These are phyloP conservation scores for Musa beccarii DNA, from an alignment of 176 grass and related monocot species.

Conservation along the genomic window DNA sequence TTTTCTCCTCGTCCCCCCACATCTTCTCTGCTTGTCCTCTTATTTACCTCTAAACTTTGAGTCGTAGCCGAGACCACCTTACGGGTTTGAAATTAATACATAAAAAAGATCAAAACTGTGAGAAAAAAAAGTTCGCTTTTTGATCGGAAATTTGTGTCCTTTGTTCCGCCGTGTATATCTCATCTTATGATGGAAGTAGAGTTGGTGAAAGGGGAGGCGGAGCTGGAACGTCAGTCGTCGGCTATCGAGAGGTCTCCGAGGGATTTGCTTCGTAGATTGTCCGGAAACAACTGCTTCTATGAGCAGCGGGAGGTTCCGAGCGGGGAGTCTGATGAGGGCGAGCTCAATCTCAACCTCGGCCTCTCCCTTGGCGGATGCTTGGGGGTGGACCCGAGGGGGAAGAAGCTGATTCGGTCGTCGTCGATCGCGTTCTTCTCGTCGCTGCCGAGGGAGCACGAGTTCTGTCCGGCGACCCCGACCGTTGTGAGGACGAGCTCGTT, in stretches of 20 bases:
- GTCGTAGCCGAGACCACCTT: background rate
- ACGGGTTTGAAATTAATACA: background rate
- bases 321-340: background rate
- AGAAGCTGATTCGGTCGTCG: constrained; percentile 1
- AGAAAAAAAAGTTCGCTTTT: background rate
- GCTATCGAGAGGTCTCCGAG: constrained; percentile 3
- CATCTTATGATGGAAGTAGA: background rate
- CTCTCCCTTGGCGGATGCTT: constrained; percentile 9
- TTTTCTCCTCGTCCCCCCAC: background rate
- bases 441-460: background rate
- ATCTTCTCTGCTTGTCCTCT: background rate
- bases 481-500: constrained; percentile 2
- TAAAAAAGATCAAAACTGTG: background rate
- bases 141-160: background rate
- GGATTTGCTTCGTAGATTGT: constrained; percentile 8
- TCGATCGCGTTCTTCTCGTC: constrained; percentile 4
- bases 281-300: background rate
- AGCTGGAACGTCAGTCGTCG: background rate
- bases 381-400: background rate
- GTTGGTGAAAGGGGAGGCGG: background rate
- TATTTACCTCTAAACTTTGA: background rate
- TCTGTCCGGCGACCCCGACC: background rate
- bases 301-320: background rate
- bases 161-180: background rate
- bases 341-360: constrained; percentile 10